Conservation (phyloP, 2,329 filamentous ascomycete genomes). For the Phialocephala sp. region DNA sequence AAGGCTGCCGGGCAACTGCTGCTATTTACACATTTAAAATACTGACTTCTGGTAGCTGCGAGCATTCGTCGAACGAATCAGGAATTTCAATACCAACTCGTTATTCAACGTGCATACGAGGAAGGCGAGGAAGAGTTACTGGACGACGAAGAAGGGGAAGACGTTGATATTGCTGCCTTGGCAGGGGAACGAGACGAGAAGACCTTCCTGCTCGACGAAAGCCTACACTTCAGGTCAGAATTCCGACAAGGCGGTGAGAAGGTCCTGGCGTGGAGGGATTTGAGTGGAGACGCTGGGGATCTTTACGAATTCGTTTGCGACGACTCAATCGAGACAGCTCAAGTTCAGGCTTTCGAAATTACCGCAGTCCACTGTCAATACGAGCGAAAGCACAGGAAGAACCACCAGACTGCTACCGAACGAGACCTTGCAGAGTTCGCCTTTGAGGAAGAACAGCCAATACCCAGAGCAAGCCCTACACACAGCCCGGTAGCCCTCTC, state of each 20-base stretch:
- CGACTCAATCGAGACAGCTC: conserved; percentile 67
- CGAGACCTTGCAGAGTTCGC: conserved; percentile 82
- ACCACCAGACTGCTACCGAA: conserved; percentile 79
- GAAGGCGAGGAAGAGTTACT: conserved; percentile 94
- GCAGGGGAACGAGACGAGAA: conserved; percentile 91
- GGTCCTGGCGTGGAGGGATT: conserved; percentile 91
- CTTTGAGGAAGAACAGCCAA: conserved; percentile 70
- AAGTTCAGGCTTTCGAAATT: conserved; percentile 80
- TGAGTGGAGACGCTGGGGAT: conserved; percentile 92
- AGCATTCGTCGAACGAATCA: conserved; percentile 92
- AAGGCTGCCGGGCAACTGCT: no score
- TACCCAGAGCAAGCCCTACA: conserved; percentile 64
- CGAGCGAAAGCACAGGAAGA: conserved; percentile 90
- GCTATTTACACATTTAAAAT: no score
- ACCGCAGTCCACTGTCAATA: conserved; percentile 94
- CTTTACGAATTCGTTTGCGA: conserved; percentile 99
- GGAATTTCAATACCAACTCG: conserved; percentile 96
- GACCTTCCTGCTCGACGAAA: conserved; percentile 93
- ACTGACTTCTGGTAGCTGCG: conserved; percentile 57
- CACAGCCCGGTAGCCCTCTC: conserved; percentile 57
- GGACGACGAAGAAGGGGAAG: conserved; percentile 86
- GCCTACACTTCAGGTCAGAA: conserved; percentile 85
- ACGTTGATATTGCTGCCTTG: conserved; percentile 77
- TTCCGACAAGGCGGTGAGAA: conserved; percentile 80
- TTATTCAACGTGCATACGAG: conserved; percentile 94